Conservation (phyloP, 768 basidiomycete species). For the Termitomyces sp. region DNA sequence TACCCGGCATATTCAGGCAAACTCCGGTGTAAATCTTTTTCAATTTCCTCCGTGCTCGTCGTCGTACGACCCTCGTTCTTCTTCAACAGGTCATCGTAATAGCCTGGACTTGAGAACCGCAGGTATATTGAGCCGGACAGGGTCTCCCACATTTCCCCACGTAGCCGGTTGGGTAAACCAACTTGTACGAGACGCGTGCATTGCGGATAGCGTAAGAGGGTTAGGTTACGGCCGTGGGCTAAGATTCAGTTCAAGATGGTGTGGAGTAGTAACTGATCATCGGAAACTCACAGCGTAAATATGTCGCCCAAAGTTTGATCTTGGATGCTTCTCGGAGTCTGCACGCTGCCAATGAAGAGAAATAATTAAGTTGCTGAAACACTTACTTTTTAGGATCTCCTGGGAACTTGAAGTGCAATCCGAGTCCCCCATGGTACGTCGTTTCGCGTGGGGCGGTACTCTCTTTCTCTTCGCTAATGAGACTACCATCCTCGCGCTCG, state of each 20-base stretch:
- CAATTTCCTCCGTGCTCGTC: conserved; percentile 96
- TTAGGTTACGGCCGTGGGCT: conserved; percentile 95
- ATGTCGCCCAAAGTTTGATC: conserved; percentile 92
- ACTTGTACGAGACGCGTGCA: conserved; percentile 98
- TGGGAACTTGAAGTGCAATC: conserved; percentile 83
- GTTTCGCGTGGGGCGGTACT: conserved; percentile 42
- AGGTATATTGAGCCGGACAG: conserved; percentile 92
- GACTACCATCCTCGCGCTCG: conserved; percentile 66
- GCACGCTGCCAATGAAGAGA: conserved; percentile 1
- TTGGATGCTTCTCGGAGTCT: conserved; percentile 91
- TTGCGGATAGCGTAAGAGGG: conserved; percentile 91
- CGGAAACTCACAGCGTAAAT: conserved; percentile 61
- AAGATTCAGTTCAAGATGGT: conserved; percentile 9
- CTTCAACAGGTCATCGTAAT: conserved; percentile 70
- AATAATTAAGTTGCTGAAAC: background rate
- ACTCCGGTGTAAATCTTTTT: conserved; percentile 95
- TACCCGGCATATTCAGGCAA: conserved; percentile 97
- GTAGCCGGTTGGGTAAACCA: conserved; percentile 88
- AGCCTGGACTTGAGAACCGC: conserved; percentile 82
- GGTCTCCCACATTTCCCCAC: conserved; percentile 98
- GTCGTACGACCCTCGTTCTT: conserved; percentile 76
- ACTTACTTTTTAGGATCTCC: conserved; percentile 88
- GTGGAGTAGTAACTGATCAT: background rate
- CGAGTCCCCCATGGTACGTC: conserved; percentile 74
- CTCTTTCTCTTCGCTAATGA: conserved; percentile 53